A percentile compares a stretch with the other conserved stretches of the same genome.
These are phyloP conservation scores for Eucalyptus marginata DNA, from an alignment of 345 rosid species.

Conservation along the genomic window DNA sequence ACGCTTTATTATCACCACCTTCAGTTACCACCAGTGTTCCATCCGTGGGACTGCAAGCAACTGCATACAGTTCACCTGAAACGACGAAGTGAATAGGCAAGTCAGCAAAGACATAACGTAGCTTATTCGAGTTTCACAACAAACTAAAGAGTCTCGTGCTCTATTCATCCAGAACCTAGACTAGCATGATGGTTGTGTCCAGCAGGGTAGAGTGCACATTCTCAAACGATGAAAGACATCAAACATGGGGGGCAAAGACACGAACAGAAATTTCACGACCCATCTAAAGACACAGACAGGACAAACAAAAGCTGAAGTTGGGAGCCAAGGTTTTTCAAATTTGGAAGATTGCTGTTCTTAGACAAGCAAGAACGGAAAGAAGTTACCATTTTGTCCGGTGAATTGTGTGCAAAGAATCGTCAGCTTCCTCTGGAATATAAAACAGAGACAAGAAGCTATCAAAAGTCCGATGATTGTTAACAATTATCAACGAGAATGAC, in stretches of 20 bases:
- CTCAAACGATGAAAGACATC: background rate
- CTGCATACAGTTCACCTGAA: constrained; percentile 61
- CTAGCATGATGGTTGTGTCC: background rate
- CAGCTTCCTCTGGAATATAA: constrained; percentile 35
- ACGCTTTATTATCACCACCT: constrained; percentile 70
- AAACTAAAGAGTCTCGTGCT: background rate
- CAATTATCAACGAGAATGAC: background rate
- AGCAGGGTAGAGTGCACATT: background rate
- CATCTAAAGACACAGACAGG: background rate
- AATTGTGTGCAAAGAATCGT: constrained; percentile 75
- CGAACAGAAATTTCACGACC: background rate
- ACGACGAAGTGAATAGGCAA: background rate
- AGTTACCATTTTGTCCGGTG: constrained; percentile 66
- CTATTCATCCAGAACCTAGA: background rate
- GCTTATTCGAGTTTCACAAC: background rate
- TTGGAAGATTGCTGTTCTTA: background rate
- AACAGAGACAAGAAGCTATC: background rate
- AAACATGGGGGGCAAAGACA: background rate
- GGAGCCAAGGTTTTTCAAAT: background rate
- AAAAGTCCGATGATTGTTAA: background rate
- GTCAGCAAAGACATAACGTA: background rate
- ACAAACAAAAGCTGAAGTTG: background rate
- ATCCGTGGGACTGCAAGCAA: constrained; percentile 73
- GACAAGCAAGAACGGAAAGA: background rate
- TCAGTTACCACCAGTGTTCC: constrained; percentile 70